Conservation (phyloP, 164 flowering plant genomes). For the Vitis vinifera region DNA sequence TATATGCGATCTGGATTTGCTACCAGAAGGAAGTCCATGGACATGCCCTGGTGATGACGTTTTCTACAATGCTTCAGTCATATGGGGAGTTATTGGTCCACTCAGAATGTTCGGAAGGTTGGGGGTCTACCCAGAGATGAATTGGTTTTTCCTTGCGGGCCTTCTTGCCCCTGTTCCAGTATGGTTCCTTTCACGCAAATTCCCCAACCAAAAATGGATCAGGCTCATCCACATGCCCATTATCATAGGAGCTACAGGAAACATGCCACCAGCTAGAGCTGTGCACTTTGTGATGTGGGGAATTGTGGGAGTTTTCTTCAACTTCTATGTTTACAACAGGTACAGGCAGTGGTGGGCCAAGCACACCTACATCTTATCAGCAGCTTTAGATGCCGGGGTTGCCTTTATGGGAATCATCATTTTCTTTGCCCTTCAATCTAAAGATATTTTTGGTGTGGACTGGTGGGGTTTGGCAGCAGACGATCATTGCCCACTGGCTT, state of each 20-base stretch:
- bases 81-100: slow-evolving; percentile 72
- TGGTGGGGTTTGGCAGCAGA: slow-evolving; percentile 63
- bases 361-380: slow-evolving; percentile 62
- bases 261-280: slow-evolving; percentile 56
- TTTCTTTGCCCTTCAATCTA: slow-evolving; percentile 42
- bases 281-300: slow-evolving; percentile 57
- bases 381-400: slow-evolving; percentile 69
- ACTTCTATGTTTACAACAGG: slow-evolving; percentile 44
- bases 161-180: slow-evolving; percentile 42
- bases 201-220: slow-evolving; percentile 60
- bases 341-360: slow-evolving; percentile 79
- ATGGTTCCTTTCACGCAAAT: slow-evolving; percentile 32
- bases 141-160: slow-evolving; percentile 61
- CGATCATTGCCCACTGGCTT: slow-evolving; percentile 65
- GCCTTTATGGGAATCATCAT: slow-evolving; percentile 54
- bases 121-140: slow-evolving; percentile 42
- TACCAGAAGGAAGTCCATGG: slow-evolving; percentile 65
- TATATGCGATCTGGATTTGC: slow-evolving; percentile 36
- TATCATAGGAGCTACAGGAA: slow-evolving; percentile 33
- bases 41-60: slow-evolving; percentile 59
- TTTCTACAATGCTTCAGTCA: slow-evolving; percentile 62
- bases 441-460: slow-evolving; percentile 33
- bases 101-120: slow-evolving; percentile 41
- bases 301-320: slow-evolving; percentile 54
- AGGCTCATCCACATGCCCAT: slow-evolving; percentile 60